Evolutionary conservation across 1,284 basidiomycete genomes (phyloP).

Genomic region (Laetiporus sulphureus): DNA sequence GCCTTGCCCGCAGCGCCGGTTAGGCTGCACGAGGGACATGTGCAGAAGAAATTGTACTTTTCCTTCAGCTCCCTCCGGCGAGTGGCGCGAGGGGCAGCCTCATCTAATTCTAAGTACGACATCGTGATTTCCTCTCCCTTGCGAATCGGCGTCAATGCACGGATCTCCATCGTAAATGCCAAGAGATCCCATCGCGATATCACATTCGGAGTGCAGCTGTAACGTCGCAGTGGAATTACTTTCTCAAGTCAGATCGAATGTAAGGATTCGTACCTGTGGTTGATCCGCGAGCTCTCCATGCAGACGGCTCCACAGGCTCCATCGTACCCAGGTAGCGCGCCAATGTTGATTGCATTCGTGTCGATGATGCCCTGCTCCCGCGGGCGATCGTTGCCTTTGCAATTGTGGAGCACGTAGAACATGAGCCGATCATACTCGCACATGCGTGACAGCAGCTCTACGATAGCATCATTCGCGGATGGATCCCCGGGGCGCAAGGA

Average conservation of each 20-base stretch:
- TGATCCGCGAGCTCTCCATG: constrained; percentile 14
- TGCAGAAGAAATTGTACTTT: constrained; percentile 14
- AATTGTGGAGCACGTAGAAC: not conserved
- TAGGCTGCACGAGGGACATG: constrained; percentile 13
- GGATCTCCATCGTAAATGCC: constrained; percentile 13
- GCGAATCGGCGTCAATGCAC: constrained; percentile 12
- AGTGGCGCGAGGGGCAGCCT: constrained; percentile 8
- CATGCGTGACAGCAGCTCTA: not conserved
- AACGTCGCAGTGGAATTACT: too few relatives aligned
- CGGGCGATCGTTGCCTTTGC: not conserved
- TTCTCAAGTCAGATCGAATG: too few relatives aligned
- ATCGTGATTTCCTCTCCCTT: constrained; percentile 12
- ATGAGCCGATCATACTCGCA: not conserved
- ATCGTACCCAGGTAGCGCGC: constrained; percentile 5
- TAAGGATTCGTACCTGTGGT: constrained; percentile 15
- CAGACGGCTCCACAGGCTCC: constrained; percentile 12
- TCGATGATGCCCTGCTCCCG: constrained; percentile 11
- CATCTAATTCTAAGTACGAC: constrained; percentile 13
- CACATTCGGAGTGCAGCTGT: constrained; percentile 18
- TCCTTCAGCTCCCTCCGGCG: constrained; percentile 8
- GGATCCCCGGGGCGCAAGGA: not conserved
- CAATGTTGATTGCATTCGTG: constrained; percentile 16
- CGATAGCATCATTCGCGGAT: not conserved
- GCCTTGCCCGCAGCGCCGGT: constrained; percentile 2
- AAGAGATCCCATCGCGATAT: constrained; percentile 9